Conservation (phyloP, 2,329 filamentous ascomycete species). For the Sporothrix brasiliensis region DNA sequence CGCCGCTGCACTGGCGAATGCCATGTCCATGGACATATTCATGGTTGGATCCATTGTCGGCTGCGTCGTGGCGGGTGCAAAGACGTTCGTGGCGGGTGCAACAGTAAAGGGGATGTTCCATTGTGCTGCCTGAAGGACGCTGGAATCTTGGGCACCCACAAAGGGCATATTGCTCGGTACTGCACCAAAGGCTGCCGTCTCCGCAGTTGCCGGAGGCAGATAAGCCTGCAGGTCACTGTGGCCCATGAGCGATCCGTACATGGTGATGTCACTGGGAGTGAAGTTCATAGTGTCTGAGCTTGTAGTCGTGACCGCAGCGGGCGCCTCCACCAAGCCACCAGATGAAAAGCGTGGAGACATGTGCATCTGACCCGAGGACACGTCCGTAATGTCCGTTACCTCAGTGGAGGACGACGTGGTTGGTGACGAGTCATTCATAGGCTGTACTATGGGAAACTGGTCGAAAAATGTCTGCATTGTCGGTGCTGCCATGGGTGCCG, state of each 20-base stretch:
- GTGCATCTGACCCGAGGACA: neutral
- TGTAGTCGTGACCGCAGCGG: neutral
- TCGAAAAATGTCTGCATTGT: neutral
- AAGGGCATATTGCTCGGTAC: neutral
- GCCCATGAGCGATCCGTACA: neutral
- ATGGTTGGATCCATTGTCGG: neutral
- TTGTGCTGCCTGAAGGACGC: neutral
- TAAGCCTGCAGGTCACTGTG: neutral
- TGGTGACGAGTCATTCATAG: neutral
- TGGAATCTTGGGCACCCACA: neutral
- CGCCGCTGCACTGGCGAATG: neutral
- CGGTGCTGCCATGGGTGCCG: neutral
- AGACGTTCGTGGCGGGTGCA: neutral
- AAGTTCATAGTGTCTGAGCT: neutral
- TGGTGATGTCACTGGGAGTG: neutral
- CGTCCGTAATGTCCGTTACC: neutral
- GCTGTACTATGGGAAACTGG: neutral
- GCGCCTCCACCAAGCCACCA: too few species aligned
- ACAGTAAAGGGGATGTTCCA: neutral
- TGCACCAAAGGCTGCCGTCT: neutral
- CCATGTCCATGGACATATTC: neutral
- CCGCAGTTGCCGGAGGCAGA: neutral
- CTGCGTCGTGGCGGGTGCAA: neutral
- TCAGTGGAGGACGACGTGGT: neutral
- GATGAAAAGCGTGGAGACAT: neutral